Evolutionary conservation across 768 basidiomycete genomes (phyloP), one percentile per base, ranked within the genome.

Genomic region (Tephrocybe sp.): DNA sequence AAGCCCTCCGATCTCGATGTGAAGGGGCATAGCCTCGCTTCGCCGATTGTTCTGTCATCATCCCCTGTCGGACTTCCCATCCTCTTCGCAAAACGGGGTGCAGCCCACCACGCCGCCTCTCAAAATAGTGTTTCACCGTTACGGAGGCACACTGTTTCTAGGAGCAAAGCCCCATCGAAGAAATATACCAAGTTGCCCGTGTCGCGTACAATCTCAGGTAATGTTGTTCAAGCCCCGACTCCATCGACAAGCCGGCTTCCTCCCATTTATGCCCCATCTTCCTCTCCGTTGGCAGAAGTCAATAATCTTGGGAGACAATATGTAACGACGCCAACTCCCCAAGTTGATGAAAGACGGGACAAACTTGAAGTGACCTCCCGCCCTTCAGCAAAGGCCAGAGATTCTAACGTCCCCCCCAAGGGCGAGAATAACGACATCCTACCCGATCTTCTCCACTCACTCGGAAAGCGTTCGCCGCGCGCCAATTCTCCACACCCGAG

Each of bases 11-110:
- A 13, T 42, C 27, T 5, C 13, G 51, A 53, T 8, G 13, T n/a
- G 12, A 26, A 49, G 19, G 56, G 54, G 21, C 49, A 57, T 16
- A 49, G 53, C 35, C 55, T 62, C 21, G 53, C 56, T 13, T 64
- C 64, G 2, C 64, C 64, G 1, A 64, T 67, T 15, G 54, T 52
- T 26, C 51, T 63, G 13, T 61, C 58, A 5, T 60, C 63, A 19
- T 57, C 57, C 19, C 56, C 58, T 7, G 48, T 49, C 27, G 42
- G 54, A 3, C 28, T 16, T 13, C 42, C 39, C 1, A 32, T 50
- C 8, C 36, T 44, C 15, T 15, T 50, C 26, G 32, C 21, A 8
- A 34, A 31, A 25, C 26, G n/a, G n/a, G n/a, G n/a, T n/a, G n/a
- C n/a, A n/a, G n/a, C n/a, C n/a, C 28, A 22, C 11, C 27, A 15